These are phyloP conservation scores for Priceomyces haplophilus DNA, from an alignment of 805 yeast genomes.

Conservation along the genomic window DNA sequence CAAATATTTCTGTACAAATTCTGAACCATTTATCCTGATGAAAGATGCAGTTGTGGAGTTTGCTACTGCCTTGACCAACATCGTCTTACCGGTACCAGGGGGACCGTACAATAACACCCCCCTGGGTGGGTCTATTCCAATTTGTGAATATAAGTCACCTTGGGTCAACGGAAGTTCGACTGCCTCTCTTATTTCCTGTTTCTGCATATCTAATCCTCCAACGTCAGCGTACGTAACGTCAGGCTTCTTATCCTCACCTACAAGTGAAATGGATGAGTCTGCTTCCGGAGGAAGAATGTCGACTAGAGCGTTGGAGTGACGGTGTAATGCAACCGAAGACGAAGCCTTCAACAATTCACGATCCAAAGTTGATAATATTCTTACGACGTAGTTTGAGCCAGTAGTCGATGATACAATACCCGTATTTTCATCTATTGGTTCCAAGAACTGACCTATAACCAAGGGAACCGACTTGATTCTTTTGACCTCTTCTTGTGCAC, in stretches of 20 bases:
- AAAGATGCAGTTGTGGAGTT: constrained; percentile 93
- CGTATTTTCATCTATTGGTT: constrained; percentile 93
- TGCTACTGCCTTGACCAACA: constrained; percentile 98
- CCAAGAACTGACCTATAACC: constrained; percentile 96
- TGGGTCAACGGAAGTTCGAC: constrained; percentile 95
- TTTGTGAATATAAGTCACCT: constrained; percentile 92
- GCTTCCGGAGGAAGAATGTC: constrained; percentile 99
- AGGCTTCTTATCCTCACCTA: constrained; percentile 91
- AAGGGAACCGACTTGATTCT: constrained; percentile 96
- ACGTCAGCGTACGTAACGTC: constrained; percentile 95
- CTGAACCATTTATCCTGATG: constrained; percentile 96
- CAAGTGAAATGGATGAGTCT: constrained; percentile 91
- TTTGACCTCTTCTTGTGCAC: constrained; percentile 98
- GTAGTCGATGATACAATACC: constrained; percentile 98
- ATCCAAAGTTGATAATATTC: constrained; percentile 91
- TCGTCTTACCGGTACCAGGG: constrained; percentile 99
- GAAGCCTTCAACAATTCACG: constrained; percentile 92
- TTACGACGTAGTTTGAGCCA: constrained; percentile 94
- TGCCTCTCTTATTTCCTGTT: constrained; percentile 98
- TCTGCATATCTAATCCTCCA: constrained; percentile 99
- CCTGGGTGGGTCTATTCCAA: constrained; percentile 98
- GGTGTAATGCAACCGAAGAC: constrained; percentile 93
- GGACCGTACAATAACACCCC: constrained; percentile 98
- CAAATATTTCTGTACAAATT: constrained; percentile 94
- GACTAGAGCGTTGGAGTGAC: constrained; percentile 96